Evolutionary conservation across 805 yeast species (phyloP), one percentile per base, ranked within the genome.

Genomic region (Vanderwaltozyma verrucispora): DNA sequence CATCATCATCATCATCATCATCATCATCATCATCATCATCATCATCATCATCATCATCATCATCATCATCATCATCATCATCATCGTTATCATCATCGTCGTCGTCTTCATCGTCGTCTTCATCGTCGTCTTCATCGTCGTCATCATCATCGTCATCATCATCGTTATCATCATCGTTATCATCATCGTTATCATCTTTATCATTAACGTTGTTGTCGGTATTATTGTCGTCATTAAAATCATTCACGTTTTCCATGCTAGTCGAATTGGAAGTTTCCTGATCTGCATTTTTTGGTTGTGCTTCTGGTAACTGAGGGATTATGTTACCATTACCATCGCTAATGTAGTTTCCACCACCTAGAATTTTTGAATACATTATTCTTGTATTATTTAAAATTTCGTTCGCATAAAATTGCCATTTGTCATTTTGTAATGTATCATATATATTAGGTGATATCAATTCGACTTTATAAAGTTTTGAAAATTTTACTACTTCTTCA

Each of bases 401-500:
- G 16, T 55, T 51, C 2, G 56, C 40, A 27, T 56, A 50, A 40
- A 42, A 49, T 13, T 34, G 38, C 64, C 64, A 60, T 8, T 41
- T 44, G 13, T 47, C 41, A 18, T 47, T 46, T 17, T 46, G 43
- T 19, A 60, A 30, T 4, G 45, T 41, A 2, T 39, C 40, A 32
- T 48, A 51, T 3, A 59, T 56, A 26, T 49, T 56, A 2, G 54
- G 57, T 1, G 63, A 58, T 2, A 60, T 58, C 25, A 53, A 35
- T 21, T 57, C 56, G 3, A 58, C 56, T 37, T 62, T 56, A 38
- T 55, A 70, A 3, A 74, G 60, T 31, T 56, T 54, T 5, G 69
- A 63, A 58, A 92, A 92, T 56, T 92, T 92, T 34, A 87, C 95
- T 32, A 92, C 87, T 57, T 92, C 98, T 57, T 92, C 98, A 36